These are phyloP conservation scores for Trichoderma harzianum DNA, from an alignment of 2,329 filamentous ascomycete genomes.

Conservation along the genomic window DNA sequence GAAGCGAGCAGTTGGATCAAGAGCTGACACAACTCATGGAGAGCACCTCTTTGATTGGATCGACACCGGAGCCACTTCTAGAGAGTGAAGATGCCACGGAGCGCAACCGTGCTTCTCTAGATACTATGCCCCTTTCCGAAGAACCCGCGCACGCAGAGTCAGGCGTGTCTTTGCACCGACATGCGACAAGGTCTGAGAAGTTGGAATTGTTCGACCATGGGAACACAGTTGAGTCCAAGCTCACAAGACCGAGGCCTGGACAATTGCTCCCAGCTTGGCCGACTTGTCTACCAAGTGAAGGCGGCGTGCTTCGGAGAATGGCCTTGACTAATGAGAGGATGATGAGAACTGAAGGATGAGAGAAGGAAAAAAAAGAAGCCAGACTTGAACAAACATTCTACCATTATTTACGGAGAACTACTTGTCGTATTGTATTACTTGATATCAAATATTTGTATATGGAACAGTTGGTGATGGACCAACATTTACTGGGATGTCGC, in stretches of 20 bases:
- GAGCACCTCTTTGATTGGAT: neutral
- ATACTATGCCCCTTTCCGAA: neutral
- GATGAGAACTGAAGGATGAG: neutral
- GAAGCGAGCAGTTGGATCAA: conserved; percentile 23
- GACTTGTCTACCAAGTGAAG: neutral
- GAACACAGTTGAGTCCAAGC: neutral
- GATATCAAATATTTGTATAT: neutral
- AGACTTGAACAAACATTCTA: neutral
- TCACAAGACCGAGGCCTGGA: neutral
- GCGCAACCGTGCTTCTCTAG: too few species aligned
- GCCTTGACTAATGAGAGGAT: neutral
- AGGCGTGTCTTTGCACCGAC: neutral
- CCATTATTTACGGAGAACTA: neutral
- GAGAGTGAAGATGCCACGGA: neutral
- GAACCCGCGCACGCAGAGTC: neutral
- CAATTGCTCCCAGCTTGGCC: conserved; percentile 4
- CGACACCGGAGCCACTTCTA: neutral
- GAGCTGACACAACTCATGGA: conserved; percentile 20
- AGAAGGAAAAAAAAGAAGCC: neutral
- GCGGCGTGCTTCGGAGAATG: conserved; percentile 2
- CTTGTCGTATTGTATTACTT: neutral
- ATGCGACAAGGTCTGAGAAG: neutral
- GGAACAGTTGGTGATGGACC: neutral
- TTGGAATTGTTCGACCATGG: neutral
- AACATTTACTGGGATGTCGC: neutral